Percentiles rank a stretch among this genome's conserved stretches.
Evolutionary conservation across 2,329 filamentous ascomycete genomes (phyloP).

Genomic region (Talaromyces islandicus): DNA sequence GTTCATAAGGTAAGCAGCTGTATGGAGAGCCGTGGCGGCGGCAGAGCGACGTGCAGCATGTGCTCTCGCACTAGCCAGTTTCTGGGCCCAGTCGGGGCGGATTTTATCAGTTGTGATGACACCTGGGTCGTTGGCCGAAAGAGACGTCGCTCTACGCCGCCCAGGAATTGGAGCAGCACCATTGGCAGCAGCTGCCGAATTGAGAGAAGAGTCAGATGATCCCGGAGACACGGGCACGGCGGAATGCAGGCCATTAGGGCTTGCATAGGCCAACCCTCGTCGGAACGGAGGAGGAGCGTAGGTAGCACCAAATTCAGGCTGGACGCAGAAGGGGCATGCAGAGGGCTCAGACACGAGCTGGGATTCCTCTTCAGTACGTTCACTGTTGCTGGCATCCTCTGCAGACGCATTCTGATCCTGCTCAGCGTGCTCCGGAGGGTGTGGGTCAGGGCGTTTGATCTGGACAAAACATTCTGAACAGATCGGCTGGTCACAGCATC

Average conservation of each 20-base stretch:
- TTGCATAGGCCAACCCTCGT: constrained; percentile 68
- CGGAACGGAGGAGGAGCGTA: constrained; percentile 87
- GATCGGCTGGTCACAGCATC: constrained; percentile 93
- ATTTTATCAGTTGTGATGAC: constrained; percentile 92
- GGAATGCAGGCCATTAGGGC: constrained; percentile 36
- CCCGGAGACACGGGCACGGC: constrained; percentile 62
- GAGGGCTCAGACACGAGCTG: constrained; percentile 86
- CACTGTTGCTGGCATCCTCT: constrained; percentile 1
- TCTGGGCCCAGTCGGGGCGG: constrained; percentile 89
- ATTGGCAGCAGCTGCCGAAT: background rate
- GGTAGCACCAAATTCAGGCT: constrained; percentile 92
- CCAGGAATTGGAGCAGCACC: constrained; percentile 44
- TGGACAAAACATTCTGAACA: constrained; percentile 99
- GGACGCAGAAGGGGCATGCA: constrained; percentile 89
- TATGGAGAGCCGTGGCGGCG: constrained; percentile 88
- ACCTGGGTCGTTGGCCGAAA: constrained; percentile 76
- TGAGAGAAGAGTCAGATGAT: constrained; percentile 76
- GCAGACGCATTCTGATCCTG: constrained; percentile 33
- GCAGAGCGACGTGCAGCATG: constrained; percentile 82
- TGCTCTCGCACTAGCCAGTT: constrained; percentile 75
- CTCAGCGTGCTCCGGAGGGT: constrained; percentile 71
- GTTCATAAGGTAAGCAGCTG: constrained; percentile 85
- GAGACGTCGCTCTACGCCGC: constrained; percentile 57
- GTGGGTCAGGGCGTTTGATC: constrained; percentile 89
- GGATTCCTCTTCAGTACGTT: constrained; percentile 35